phyloP scores from a whole-genome alignment of 176 grass and related monocot genomes.

The Musa itinerans region DNA sequence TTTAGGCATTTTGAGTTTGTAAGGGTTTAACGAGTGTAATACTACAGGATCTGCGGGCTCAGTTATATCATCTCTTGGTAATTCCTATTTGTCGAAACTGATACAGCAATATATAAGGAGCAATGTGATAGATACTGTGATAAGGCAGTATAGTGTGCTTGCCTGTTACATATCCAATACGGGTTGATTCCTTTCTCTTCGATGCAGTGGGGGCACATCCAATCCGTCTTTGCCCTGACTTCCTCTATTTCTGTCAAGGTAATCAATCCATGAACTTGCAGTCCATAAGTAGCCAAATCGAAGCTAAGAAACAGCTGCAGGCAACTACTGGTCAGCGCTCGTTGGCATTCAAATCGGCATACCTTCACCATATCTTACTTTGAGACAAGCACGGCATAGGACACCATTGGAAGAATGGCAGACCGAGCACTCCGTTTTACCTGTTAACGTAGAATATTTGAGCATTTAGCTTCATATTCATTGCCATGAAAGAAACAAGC shows the following conservation, averaged over 20 bases:
- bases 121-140: no score
- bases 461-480: not conserved
- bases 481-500: not conserved
- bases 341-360: not conserved
- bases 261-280: not conserved
- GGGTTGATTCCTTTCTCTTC: slow-evolving; percentile 71
- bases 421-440: slow-evolving; percentile 70
- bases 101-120: not conserved
- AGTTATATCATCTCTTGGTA: not conserved
- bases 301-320: not conserved
- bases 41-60: no score
- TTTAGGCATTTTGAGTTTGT: not conserved
- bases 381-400: slow-evolving; percentile 81
- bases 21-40: no score
- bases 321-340: no score
- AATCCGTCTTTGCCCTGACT: slow-evolving; percentile 62
- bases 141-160: not conserved
- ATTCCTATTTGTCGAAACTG: not conserved
- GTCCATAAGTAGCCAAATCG: not conserved
- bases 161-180: slow-evolving; percentile 96
- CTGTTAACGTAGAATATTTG: slow-evolving; percentile 27
- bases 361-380: slow-evolving; percentile 90
- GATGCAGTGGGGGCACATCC: slow-evolving; percentile 88
- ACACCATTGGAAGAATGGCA: slow-evolving; percentile 73
- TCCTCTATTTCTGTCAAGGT: slow-evolving; percentile 60